phyloP scores from a whole-genome alignment of 2,329 filamentous ascomycete species.

The Calonectria hawksworthii region DNA sequence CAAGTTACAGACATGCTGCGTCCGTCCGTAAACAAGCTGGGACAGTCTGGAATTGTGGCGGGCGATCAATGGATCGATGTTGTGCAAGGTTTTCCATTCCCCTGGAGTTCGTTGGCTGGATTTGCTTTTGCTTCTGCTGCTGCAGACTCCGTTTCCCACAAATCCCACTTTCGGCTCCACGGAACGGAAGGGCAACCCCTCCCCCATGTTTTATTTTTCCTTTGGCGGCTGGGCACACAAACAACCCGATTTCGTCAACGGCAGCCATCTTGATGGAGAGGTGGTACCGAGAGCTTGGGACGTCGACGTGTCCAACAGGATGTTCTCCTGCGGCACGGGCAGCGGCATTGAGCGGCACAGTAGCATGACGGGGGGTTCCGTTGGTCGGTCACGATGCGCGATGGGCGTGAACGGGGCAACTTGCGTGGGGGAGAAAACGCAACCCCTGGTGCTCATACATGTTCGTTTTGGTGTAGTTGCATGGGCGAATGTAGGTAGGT shows the following conservation, averaged over 20 bases:
- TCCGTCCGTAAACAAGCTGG: slow-evolving; percentile 2
- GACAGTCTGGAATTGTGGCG: slow-evolving; percentile 40
- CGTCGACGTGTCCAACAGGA: slow-evolving; percentile 5
- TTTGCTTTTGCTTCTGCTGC: slow-evolving; percentile 34
- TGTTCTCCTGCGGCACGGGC: slow-evolving; percentile 5
- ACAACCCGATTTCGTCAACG: slow-evolving; percentile 34
- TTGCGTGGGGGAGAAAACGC: slow-evolving; percentile 8
- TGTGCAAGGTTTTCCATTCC: slow-evolving; percentile 34
- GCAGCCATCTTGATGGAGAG: slow-evolving; percentile 31
- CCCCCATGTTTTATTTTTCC: slow-evolving; percentile 5
- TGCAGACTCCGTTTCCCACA: background rate
- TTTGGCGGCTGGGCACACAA: background rate
- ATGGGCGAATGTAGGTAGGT: background rate
- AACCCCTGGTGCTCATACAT: slow-evolving; percentile 7
- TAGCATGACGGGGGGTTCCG: background rate
- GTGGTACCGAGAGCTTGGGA: slow-evolving; percentile 35
- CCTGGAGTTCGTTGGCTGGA: slow-evolving; percentile 39
- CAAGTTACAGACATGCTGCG: background rate
- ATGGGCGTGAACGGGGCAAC: slow-evolving; percentile 8
- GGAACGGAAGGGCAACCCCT: slow-evolving; percentile 9
- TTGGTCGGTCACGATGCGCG: background rate
- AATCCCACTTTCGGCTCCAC: slow-evolving; percentile 21
- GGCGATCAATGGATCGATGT: slow-evolving; percentile 36
- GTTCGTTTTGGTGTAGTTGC: slow-evolving; percentile 4
- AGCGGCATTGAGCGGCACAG: slow-evolving; percentile 1